phyloP scores from a whole-genome alignment of 352 stramenopile species.

The Phytophthora ramorum region DNA sequence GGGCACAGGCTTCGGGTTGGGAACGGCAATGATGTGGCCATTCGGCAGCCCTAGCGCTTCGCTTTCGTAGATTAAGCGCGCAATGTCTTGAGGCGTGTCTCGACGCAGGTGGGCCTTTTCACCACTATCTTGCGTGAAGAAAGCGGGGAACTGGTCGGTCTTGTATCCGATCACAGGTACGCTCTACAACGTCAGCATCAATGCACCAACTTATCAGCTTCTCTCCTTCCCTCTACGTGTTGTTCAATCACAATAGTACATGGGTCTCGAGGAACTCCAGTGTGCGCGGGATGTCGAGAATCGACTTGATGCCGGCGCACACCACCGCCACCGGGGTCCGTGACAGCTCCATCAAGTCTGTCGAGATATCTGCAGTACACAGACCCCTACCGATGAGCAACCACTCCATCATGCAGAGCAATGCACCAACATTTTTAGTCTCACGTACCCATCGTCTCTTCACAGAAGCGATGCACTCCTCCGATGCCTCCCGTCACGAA shows the following conservation, averaged over 20 bases:
- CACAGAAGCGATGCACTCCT: constrained; percentile 96
- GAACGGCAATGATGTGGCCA: constrained; percentile 88
- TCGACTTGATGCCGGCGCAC: constrained; percentile 98
- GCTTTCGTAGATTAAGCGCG: constrained; percentile 85
- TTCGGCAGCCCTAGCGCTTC: constrained; percentile 82
- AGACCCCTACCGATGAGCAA: background rate
- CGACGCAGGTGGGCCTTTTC: constrained; percentile 85
- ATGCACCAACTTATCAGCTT: constrained; percentile 1
- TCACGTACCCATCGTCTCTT: constrained; percentile 90
- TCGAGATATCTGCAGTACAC: constrained; percentile 88
- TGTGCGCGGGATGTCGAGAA: constrained; percentile 97
- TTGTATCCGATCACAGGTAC: constrained; percentile 94
- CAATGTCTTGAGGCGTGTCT: constrained; percentile 89
- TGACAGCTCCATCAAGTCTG: constrained; percentile 96
- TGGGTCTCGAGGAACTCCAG: constrained; percentile 98
- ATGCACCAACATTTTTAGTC: background rate
- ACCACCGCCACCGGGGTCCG: constrained; percentile 97
- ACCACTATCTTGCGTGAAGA: constrained; percentile 96
- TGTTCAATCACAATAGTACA: constrained; percentile 32
- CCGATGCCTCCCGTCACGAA: constrained; percentile 98
- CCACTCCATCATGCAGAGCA: constrained; percentile 1
- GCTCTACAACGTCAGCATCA: constrained; percentile 56
- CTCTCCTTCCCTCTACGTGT: background rate
- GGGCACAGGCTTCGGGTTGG: constrained; percentile 89
- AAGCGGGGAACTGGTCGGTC: constrained; percentile 96